Evolutionary conservation across 2,329 filamentous ascomycete genomes (phyloP).

Genomic region (Cyanodermella asteris): DNA sequence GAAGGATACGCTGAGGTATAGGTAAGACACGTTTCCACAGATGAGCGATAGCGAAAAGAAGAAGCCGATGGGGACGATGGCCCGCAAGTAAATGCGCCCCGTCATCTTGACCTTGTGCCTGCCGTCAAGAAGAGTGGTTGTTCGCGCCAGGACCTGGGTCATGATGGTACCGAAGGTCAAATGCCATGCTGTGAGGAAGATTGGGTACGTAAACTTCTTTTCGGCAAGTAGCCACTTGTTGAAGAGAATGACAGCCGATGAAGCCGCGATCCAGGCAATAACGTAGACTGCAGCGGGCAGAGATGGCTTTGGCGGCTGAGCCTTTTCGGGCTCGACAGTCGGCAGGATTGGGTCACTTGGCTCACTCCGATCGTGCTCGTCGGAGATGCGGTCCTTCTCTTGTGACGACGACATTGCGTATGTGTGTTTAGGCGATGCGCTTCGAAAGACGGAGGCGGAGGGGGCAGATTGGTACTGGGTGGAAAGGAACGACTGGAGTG

Average conservation of each 20-base stretch:
- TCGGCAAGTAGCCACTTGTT: conserved; percentile 96
- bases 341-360: conserved; percentile 43
- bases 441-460: no score
- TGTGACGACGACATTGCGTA: conserved; percentile 45
- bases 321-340: conserved; percentile 62
- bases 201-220: conserved; percentile 39
- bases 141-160: conserved; percentile 81
- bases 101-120: conserved; percentile 97
- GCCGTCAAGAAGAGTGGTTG: conserved; percentile 74
- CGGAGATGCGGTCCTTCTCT: conserved; percentile 62
- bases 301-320: conserved; percentile 37
- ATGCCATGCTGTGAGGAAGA: conserved; percentile 85
- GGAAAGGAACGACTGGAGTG: conserved; percentile 24
- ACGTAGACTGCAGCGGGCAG: conserved; percentile 7
- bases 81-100: conserved; percentile 72
- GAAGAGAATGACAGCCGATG: conserved; percentile 89
- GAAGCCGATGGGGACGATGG: conserved; percentile 82
- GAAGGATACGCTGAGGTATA: conserved; percentile 87
- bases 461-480: no score
- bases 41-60: conserved; percentile 95
- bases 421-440: conserved; percentile 19
- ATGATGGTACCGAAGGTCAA: conserved; percentile 79
- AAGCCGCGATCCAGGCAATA: conserved; percentile 69
- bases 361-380: conserved; percentile 43
- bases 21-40: conserved; percentile 85